Conservation (phyloP, 176 grass and related monocot genomes). For the Bolboschoenus planiculmis region DNA sequence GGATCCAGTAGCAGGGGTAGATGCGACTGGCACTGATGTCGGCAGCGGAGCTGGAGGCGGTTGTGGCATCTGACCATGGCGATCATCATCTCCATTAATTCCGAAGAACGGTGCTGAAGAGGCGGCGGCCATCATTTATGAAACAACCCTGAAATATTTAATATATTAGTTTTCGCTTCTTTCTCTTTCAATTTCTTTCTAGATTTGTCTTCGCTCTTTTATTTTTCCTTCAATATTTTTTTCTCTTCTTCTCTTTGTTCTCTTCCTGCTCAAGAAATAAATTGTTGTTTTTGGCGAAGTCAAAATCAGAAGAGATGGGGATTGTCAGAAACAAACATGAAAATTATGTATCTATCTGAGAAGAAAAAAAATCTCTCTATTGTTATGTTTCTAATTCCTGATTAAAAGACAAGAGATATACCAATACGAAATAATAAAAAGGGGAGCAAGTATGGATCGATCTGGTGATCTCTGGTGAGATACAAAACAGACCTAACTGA, state of each 20-base stretch:
- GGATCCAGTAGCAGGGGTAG: neutral
- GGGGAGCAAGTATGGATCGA: conserved; percentile 20
- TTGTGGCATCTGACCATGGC: conserved; percentile 34
- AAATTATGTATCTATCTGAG: conserved; percentile 24
- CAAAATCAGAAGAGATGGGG: conserved; percentile 25
- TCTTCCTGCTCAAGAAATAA: neutral
- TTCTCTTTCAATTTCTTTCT: conserved; percentile 20
- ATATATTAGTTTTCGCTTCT: conserved; percentile 21
- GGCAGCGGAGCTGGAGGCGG: conserved; percentile 26
- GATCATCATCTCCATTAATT: conserved; percentile 32
- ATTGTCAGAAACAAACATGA: conserved; percentile 18
- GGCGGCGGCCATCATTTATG: conserved; percentile 48
- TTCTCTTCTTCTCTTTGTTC: conserved; percentile 21
- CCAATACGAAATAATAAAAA: conserved; percentile 17
- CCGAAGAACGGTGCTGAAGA: conserved; percentile 67
- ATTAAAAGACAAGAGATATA: conserved; percentile 24
- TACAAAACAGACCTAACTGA: conserved; percentile 4
- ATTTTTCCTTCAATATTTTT: neutral
- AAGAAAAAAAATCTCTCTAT: conserved; percentile 19
- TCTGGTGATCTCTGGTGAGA: conserved; percentile 14
- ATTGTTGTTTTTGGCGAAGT: conserved; percentile 19
- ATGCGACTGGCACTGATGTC: neutral
- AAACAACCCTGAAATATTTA: conserved; percentile 34
- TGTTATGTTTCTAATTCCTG: conserved; percentile 21
- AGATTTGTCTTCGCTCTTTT: neutral